These are phyloP conservation scores for Solanum habrochaites DNA, from an alignment of 257 asterid genomes.

Conservation along the genomic window DNA sequence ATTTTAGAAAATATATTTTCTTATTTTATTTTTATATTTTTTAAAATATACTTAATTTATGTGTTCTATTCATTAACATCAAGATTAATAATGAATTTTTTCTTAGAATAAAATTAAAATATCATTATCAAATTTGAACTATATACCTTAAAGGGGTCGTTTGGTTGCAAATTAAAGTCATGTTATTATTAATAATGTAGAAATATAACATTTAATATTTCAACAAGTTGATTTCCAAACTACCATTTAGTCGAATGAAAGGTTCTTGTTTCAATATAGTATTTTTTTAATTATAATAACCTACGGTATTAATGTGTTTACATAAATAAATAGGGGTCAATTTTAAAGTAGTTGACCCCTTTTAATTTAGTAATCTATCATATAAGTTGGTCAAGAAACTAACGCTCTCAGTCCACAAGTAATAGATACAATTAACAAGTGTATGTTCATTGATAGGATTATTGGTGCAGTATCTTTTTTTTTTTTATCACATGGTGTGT, in stretches of 20 bases:
- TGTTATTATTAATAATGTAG: neutral
- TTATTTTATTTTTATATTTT: no score
- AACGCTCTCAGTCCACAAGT: neutral
- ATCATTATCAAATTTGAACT: neutral
- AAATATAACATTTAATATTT: neutral
- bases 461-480: neutral
- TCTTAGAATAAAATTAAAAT: neutral
- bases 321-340: neutral
- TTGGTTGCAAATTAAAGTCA: neutral
- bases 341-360: neutral
- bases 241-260: neutral
- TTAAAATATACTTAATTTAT: no score
- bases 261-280: neutral
- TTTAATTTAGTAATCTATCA: neutral
- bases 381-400: neutral
- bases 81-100: no score
- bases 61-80: neutral
- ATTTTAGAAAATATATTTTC: no score
- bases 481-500: conserved; percentile 23
- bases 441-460: conserved; percentile 6
- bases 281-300: neutral
- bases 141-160: neutral
- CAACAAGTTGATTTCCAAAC: neutral
- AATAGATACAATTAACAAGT: neutral
- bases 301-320: neutral